These are phyloP conservation scores for Rhodamnia argentea DNA, from an alignment of 345 rosid genomes.

Conservation along the genomic window DNA sequence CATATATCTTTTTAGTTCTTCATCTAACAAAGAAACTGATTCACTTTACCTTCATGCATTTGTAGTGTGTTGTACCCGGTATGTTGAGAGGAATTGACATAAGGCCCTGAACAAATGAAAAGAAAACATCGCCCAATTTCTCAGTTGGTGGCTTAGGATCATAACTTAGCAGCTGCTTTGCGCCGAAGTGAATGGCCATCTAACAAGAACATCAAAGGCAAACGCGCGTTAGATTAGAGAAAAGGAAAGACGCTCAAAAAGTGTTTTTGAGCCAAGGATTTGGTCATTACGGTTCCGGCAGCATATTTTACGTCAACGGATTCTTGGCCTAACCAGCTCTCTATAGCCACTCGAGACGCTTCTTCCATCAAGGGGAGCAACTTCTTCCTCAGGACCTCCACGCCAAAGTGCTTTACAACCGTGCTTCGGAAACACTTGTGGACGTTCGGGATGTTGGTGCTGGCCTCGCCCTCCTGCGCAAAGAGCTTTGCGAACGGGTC, in stretches of 20 bases:
- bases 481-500: slow-evolving; percentile 13
- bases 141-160: not conserved
- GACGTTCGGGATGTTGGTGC: not conserved
- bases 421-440: slow-evolving; percentile 10
- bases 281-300: not conserved
- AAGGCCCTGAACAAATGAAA: not conserved
- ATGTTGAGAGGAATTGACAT: slow-evolving; percentile 27
- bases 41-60: slow-evolving; percentile 18
- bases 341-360: not conserved
- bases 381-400: not conserved
- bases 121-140: slow-evolving; percentile 6
- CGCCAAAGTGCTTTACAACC: slow-evolving; percentile 7
- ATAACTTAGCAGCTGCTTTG: slow-evolving; percentile 9
- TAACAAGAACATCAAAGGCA: not conserved
- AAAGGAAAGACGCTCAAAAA: not conserved
- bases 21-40: not conserved
- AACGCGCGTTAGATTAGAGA: not conserved
- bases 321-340: slow-evolving; percentile 3
- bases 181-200: slow-evolving; percentile 7
- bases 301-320: not conserved
- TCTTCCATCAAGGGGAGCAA: not conserved
- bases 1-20: too few relatives aligned
- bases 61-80: slow-evolving; percentile 24
- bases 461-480: not conserved
- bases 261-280: not conserved